Evolutionary conservation across 345 rosid species (phyloP).

Genomic region (Theobroma cacao): DNA sequence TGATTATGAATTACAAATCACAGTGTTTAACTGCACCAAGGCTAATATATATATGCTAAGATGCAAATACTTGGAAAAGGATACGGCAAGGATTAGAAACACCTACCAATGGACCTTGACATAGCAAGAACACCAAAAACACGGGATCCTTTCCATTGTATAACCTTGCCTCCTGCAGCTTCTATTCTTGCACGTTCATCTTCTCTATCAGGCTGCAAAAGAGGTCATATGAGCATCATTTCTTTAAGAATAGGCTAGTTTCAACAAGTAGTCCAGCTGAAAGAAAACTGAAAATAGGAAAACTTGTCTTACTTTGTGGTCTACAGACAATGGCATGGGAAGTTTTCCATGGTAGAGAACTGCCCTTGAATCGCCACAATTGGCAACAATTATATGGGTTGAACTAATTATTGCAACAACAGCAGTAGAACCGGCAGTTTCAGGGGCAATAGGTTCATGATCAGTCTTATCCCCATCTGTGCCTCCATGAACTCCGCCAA

Average conservation of each 20-base stretch:
- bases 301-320: constrained; percentile 59
- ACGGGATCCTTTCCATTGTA: constrained; percentile 78
- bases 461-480: background rate
- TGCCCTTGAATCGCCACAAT: constrained; percentile 86
- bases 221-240: background rate
- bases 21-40: background rate
- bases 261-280: background rate
- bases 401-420: constrained; percentile 57
- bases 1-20: too few species aligned
- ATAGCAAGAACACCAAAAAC: constrained; percentile 86
- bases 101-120: constrained; percentile 78
- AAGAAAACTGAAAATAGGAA: background rate
- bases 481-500: constrained; percentile 16
- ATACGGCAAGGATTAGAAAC: background rate
- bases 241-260: background rate
- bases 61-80: background rate
- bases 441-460: constrained; percentile 42
- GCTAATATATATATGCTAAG: background rate
- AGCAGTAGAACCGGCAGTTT: constrained; percentile 90
- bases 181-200: constrained; percentile 79
- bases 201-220: constrained; percentile 71
- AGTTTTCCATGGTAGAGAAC: constrained; percentile 65
- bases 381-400: constrained; percentile 60
- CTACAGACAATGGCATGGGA: constrained; percentile 54
- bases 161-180: constrained; percentile 73